Evolutionary conservation across 1,139 yeast genomes (phyloP).

Genomic region (Barnettozyma hawaiiensis): DNA sequence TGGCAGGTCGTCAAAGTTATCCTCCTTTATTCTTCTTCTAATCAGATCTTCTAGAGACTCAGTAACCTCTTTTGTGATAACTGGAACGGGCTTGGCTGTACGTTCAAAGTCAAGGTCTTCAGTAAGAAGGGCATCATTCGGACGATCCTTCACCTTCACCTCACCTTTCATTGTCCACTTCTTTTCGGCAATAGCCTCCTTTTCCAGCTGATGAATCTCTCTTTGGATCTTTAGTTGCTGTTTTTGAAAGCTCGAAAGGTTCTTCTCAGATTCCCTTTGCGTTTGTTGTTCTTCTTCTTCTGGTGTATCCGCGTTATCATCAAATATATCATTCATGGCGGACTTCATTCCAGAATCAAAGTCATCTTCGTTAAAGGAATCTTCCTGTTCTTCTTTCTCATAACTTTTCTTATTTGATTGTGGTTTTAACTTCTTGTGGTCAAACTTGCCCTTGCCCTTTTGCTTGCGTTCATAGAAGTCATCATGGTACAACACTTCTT

Average conservation of each 20-base stretch:
- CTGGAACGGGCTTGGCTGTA: slow-evolving; percentile 82
- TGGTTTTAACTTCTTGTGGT: slow-evolving; percentile 11
- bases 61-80: slow-evolving; percentile 82
- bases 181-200: slow-evolving; percentile 84
- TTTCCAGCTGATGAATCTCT: slow-evolving; percentile 75
- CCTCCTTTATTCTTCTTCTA: slow-evolving; percentile 66
- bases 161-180: slow-evolving; percentile 96
- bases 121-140: slow-evolving; percentile 69
- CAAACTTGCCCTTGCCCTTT: slow-evolving; percentile 25
- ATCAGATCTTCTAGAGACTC: slow-evolving; percentile 85
- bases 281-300: slow-evolving; percentile 29
- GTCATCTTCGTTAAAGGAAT: slow-evolving; percentile 39
- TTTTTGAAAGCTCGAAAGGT: slow-evolving; percentile 73
- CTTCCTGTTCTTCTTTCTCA: slow-evolving; percentile 31
- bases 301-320: slow-evolving; percentile 31
- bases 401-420: slow-evolving; percentile 18
- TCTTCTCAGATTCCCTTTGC: slow-evolving; percentile 31
- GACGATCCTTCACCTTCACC: slow-evolving; percentile 74
- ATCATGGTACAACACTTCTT: slow-evolving; percentile 65
- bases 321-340: slow-evolving; percentile 60
- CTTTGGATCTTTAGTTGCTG: slow-evolving; percentile 72
- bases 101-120: slow-evolving; percentile 71
- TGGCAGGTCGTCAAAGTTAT: slow-evolving; percentile 81
- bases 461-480: slow-evolving; percentile 58
- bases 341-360: slow-evolving; percentile 52